phyloP scores from a whole-genome alignment of 225 moss, liverwort and hornwort genomes.

The Physcomitrium patens region DNA sequence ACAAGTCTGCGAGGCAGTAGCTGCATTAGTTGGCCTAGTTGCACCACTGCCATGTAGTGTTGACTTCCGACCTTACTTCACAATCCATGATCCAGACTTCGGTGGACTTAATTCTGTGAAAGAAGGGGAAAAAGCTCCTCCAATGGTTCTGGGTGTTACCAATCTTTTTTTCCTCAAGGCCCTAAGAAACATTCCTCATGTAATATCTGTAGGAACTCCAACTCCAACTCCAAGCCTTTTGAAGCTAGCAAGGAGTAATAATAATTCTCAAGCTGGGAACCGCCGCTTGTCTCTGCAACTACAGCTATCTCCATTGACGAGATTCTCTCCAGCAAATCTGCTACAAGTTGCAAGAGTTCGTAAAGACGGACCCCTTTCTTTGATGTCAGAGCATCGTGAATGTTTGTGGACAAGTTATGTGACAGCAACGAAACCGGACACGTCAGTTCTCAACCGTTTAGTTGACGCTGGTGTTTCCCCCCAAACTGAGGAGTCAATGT shows the following conservation, averaged over 20 bases:
- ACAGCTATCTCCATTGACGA: conserved; percentile 85
- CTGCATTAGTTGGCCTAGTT: conserved; percentile 87
- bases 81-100: conserved; percentile 99
- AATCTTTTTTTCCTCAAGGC: conserved; percentile 97
- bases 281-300: conserved; percentile 59
- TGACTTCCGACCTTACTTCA: conserved; percentile 97
- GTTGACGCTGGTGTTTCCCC: conserved; percentile 89
- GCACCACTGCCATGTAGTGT: conserved; percentile 97
- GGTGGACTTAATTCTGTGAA: conserved; percentile 76
- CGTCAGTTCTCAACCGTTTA: conserved; percentile 88
- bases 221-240: conserved; percentile 60
- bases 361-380: conserved; percentile 89
- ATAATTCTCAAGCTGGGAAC: conserved; percentile 44
- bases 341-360: conserved; percentile 89
- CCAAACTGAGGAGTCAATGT: conserved; percentile 95
- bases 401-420: conserved; percentile 89
- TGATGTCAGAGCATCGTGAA: conserved; percentile 98
- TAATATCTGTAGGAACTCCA: conserved; percentile 86
- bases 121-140: conserved; percentile 87
- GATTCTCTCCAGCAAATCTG: conserved; percentile 94
- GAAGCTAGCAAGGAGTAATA: conserved; percentile 51
- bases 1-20: conserved; percentile 95
- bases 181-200: conserved; percentile 83
- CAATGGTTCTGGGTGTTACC: conserved; percentile 95
- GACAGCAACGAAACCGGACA: conserved; percentile 94